Conservation (phyloP, 305 asterid species). For the Fraxinus dipetala region DNA sequence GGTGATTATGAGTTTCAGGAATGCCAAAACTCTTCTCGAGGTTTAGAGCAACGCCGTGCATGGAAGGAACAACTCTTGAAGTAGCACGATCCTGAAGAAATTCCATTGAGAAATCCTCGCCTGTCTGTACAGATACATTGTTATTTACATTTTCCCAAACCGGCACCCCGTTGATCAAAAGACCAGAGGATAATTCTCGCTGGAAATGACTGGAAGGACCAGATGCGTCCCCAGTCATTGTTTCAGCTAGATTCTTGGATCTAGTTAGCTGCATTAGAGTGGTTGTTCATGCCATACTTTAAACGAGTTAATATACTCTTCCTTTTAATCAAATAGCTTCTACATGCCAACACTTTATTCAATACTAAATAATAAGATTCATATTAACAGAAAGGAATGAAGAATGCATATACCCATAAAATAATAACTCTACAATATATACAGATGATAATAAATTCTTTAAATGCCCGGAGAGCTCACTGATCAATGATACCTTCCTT, state of each 20-base stretch:
- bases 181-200: conserved; percentile 34
- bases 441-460: background rate
- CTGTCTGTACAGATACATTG: conserved; percentile 45
- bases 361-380: background rate
- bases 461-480: conserved; percentile 11
- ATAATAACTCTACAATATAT: conserved; percentile 20
- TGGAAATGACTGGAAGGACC: conserved; percentile 37
- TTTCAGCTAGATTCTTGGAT: conserved; percentile 36
- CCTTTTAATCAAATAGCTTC: conserved; percentile 5
- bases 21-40: conserved; percentile 33
- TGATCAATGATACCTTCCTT: conserved; percentile 24
- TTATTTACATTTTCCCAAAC: conserved; percentile 35
- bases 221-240: conserved; percentile 37
- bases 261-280: conserved; percentile 40
- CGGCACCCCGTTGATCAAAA: conserved; percentile 30
- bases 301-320: background rate
- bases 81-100: conserved; percentile 49
- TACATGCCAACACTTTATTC: background rate
- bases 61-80: conserved; percentile 36
- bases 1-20: conserved; percentile 36
- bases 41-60: conserved; percentile 30
- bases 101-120: conserved; percentile 49
- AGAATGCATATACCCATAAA: conserved; percentile 10
- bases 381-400: background rate
- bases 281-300: background rate